Evolutionary conservation across 2,329 filamentous ascomycete species (phyloP).

Genomic region (Aspergillus vadensis): DNA sequence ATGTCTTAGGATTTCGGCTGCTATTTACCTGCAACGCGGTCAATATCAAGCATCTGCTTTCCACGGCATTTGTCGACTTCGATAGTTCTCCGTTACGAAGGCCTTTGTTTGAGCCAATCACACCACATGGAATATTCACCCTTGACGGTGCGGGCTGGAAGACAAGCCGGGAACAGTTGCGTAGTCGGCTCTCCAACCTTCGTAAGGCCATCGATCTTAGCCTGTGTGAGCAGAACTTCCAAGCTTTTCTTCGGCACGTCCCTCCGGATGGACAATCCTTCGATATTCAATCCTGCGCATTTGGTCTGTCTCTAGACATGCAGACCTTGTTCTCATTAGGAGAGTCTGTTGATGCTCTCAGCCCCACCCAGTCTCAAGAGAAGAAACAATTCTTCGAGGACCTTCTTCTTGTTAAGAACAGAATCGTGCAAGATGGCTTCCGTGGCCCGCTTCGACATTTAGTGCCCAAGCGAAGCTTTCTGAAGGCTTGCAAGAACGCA

Average conservation of each 20-base stretch:
- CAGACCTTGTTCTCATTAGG: constrained; percentile 10
- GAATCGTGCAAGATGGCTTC: constrained; percentile 13
- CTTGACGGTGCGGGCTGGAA: constrained; percentile 16
- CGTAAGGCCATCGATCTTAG: constrained; percentile 8
- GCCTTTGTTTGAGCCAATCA: constrained; percentile 16
- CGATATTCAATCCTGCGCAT: background rate
- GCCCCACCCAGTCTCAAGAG: background rate
- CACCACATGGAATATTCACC: constrained; percentile 19
- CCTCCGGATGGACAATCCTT: constrained; percentile 2
- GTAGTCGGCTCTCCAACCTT: constrained; percentile 1
- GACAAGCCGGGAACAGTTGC: constrained; percentile 6
- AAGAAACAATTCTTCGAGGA: constrained; percentile 8
- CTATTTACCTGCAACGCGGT: constrained; percentile 15
- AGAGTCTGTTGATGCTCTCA: constrained; percentile 6
- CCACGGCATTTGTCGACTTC: constrained; percentile 12
- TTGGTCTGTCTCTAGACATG: constrained; percentile 9
- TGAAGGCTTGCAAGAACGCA: background rate
- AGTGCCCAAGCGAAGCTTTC: background rate
- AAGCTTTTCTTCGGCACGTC: constrained; percentile 7
- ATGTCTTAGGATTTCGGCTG: constrained; percentile 11
- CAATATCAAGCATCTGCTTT: constrained; percentile 15
- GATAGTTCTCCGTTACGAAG: constrained; percentile 14
- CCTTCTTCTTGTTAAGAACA: constrained; percentile 9
- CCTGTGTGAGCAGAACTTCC: constrained; percentile 10
- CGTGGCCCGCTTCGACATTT: constrained; percentile 11